Base-by-base conservation (phyloP, 768 basidiomycete genomes). In the Cystofilobasidium ferigula region DNA sequence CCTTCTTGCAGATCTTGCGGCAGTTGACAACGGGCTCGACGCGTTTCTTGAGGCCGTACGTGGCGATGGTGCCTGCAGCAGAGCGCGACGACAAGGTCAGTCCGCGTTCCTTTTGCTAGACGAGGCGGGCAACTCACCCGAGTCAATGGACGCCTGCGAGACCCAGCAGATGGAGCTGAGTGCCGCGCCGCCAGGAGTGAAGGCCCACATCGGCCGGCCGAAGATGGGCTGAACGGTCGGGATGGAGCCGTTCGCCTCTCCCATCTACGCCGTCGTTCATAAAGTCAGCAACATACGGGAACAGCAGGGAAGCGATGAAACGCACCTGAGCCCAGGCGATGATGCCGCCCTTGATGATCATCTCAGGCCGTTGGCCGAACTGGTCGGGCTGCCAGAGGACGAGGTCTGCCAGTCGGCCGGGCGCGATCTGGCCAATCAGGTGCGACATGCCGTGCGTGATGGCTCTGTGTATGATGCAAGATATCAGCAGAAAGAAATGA, bases 191-290 rank as follows among this genome's bases (percentile, higher is more conserved):
- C 80, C 78, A 0, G 90, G 79, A 68, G 87, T 79, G 34, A 85
- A 76, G 18, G 89, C 94, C 92, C 93, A 99, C 95, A 98, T 98
- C 1, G 89, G 90, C 51, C 86, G 83, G 12, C 85, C 83, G 69
- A 83, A 83, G 73, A 85, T 82, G 0, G 95, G 95, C 74, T 98
- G 92, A 0, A 99, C 89, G 1, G 89, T 88, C 16, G 95, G 92
- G 69, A 99, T 98, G 10, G 91, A 93, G 1, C 82, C 95, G 75
- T 97, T 98, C 0, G 94, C 88, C 53, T 99, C 95, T 22, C 95
- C 95, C 85, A 99, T 88, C 88, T 93, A 70, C 35, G 47, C 51
- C 57, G 40, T 20, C 24, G 13, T n/a, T n/a, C n/a, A n/a, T n/a
- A n/a, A n/a, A n/a, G n/a, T n/a, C n/a, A n/a, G n/a, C n/a, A n/a